A percentile compares a stretch with the other conserved stretches of the same genome.
phyloP scores from a whole-genome alignment of 2,329 filamentous ascomycete genomes.

The Phialophora expanda region DNA sequence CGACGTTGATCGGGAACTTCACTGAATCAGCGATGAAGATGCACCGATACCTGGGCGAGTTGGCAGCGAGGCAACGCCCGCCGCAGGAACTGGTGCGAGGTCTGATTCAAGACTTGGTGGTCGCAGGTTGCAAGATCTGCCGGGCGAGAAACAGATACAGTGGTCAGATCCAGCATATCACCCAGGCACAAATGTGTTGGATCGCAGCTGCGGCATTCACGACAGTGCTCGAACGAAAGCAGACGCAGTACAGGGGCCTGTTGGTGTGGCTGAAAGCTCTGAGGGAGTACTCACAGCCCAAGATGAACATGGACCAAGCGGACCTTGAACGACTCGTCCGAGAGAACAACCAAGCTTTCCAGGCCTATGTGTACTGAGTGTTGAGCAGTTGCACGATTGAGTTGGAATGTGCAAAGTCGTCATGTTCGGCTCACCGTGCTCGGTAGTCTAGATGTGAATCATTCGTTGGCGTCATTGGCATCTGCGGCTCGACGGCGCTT shows the following conservation, averaged over 20 bases:
- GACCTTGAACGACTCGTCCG: slow-evolving; percentile 24
- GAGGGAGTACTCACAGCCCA: slow-evolving; percentile 25
- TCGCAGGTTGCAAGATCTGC: slow-evolving; percentile 65
- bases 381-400: slow-evolving; percentile 2
- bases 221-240: slow-evolving; percentile 70
- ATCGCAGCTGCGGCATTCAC: slow-evolving; percentile 73
- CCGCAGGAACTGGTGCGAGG: slow-evolving; percentile 64
- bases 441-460: slow-evolving; percentile 5
- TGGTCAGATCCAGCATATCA: slow-evolving; percentile 58
- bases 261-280: slow-evolving; percentile 70
- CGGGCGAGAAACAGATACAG: slow-evolving; percentile 52
- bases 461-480: neutral
- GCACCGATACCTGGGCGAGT: slow-evolving; percentile 64
- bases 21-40: slow-evolving; percentile 77
- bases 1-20: slow-evolving; percentile 78
- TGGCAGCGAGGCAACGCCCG: slow-evolving; percentile 65
- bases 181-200: slow-evolving; percentile 65
- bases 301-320: slow-evolving; percentile 29
- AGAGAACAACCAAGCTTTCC: slow-evolving; percentile 28
- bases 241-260: slow-evolving; percentile 69
- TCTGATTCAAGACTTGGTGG: slow-evolving; percentile 69
- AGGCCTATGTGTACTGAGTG: slow-evolving; percentile 38
- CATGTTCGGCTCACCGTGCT: neutral
- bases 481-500: neutral
- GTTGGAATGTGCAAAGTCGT: neutral